Evolutionary conservation across 495 filamentous ascomycete species (phyloP).

Genomic region (Neurospora sp.): DNA sequence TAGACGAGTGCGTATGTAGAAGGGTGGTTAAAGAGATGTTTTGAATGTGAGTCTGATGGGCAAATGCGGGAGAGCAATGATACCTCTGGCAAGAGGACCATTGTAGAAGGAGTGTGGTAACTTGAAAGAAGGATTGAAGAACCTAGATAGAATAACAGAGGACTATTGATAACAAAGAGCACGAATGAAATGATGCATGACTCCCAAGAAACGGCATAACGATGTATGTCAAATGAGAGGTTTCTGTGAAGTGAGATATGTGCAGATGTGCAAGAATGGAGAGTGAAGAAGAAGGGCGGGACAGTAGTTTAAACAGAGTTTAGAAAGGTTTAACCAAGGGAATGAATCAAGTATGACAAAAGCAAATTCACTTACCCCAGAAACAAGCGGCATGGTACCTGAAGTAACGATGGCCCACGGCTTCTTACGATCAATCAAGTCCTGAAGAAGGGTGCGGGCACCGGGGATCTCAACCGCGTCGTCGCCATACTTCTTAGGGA

Average conservation of each 20-base stretch:
- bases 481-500: constrained; percentile 63
- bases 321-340: not conserved
- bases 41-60: not conserved
- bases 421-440: constrained; percentile 35
- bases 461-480: constrained; percentile 81
- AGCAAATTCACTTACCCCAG: constrained; percentile 34
- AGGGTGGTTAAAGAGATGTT: not conserved
- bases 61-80: not conserved
- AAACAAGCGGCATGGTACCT: constrained; percentile 69
- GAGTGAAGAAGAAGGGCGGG: not conserved
- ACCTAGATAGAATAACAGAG: not conserved
- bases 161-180: not conserved
- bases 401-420: constrained; percentile 93
- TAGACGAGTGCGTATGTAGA: not conserved
- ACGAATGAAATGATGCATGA: not conserved
- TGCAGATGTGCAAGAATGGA: not conserved
- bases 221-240: not conserved
- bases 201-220: not conserved
- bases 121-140: not conserved
- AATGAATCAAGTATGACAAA: not conserved
- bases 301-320: not conserved
- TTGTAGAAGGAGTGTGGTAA: not conserved
- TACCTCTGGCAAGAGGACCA: not conserved
- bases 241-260: not conserved
- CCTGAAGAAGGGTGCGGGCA: constrained; percentile 33